Evolutionary conservation across 305 asterid species (phyloP).

Genomic region (Plantago coronopus): DNA sequence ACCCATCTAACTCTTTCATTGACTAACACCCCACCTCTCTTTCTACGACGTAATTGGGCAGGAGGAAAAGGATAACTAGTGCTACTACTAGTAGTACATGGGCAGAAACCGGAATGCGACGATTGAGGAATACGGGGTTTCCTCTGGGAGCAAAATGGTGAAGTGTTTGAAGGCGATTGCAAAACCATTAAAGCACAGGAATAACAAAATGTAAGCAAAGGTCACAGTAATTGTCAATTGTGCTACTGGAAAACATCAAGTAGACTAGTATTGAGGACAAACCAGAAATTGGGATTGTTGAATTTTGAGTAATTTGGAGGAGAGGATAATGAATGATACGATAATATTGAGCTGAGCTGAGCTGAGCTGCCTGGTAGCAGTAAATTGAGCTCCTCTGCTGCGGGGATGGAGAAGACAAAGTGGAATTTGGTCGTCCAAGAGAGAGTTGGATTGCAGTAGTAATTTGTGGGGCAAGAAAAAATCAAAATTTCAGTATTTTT

Average conservation of each 20-base stretch:
- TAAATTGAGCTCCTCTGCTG: too few species aligned
- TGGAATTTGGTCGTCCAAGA: too few species aligned
- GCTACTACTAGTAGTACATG: slow-evolving; percentile 18
- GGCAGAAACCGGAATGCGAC: slow-evolving; percentile 25
- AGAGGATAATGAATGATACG: background rate
- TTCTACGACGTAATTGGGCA: slow-evolving; percentile 20
- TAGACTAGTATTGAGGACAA: background rate
- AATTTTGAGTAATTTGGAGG: background rate
- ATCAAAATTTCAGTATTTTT: background rate
- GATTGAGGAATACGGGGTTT: slow-evolving; percentile 17
- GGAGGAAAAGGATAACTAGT: slow-evolving; percentile 8
- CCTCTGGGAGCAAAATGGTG: slow-evolving; percentile 33
- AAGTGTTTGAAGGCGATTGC: slow-evolving; percentile 36
- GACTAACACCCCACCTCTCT: slow-evolving; percentile 5
- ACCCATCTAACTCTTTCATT: slow-evolving; percentile 40
- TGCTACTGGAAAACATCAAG: background rate
- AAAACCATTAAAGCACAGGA: slow-evolving; percentile 46
- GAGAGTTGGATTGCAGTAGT: too few species aligned
- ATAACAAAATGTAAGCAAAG: background rate
- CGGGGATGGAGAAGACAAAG: too few species aligned
- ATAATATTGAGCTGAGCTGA: too few species aligned
- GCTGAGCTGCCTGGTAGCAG: too few species aligned
- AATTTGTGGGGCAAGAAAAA: background rate
- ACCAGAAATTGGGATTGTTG: background rate
- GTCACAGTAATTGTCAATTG: background rate